Base-by-base conservation (phyloP, 2,329 filamentous ascomycete species). In the Epicoccum sorghinum region DNA sequence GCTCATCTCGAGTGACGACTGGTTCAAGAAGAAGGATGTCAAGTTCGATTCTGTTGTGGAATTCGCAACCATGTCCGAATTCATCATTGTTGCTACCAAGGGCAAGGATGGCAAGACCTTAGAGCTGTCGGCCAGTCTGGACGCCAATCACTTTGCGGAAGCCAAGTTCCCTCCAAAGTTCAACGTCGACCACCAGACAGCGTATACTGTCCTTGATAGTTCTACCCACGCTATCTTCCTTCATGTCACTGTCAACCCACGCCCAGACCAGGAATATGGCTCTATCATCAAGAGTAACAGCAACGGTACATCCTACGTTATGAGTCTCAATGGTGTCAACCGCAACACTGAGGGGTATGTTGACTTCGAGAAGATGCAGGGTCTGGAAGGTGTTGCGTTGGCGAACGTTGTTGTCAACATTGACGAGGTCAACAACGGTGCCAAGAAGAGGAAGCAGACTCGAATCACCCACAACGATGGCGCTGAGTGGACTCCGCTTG, bases 381-480 rank as follows among this genome's bases (percentile, higher is more conserved):
- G 92, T 3, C 81, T 99, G 12, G 93, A 99, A 74, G 95, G 95
- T 38, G 91, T 99, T 45, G 86, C 88, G 13, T 75, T 99, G 60
- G 90, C 92, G 69, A 99, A 99, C 67, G 79, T 90, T 7, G 91
- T 99, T 14, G 81, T 83, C 42, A 98, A 98, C 68, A 77, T 82
- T 24, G 80, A 89, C 30, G 85, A 87, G 29, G 80, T 84, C 10
- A 79, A 84, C 46, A 80, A 82, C 39, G 86, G 86, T 14, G 81
- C 83, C 22, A 79, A 82, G 37, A 99, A 99, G 81, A 88, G 87
- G 70, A 82, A 97, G 44, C 91, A 91, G 74, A 95, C 91, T 33
- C 87, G 89, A 80, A 97, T 99, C 68, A 96, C 92, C 0, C 95
- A 99, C 78, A 98, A 97, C 67, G 95, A 99, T 70, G 95, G 93